These are phyloP conservation scores for Phyllosticta citrichinensis DNA, from an alignment of 2,329 filamentous ascomycete genomes.

Conservation along the genomic window DNA sequence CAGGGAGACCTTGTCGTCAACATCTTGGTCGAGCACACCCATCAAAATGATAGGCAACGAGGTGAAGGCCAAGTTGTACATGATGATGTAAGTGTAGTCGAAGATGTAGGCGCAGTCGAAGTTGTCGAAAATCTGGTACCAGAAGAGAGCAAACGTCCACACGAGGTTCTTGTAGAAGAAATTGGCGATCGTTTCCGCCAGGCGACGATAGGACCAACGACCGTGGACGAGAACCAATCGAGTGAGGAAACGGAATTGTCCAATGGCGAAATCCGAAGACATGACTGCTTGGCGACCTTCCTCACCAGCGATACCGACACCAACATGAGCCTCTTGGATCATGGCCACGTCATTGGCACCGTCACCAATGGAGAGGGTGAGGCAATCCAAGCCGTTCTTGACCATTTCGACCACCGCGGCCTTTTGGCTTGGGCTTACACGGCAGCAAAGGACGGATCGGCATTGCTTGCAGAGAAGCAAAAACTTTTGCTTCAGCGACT, in stretches of 20 bases:
- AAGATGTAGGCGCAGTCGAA: slow-evolving; percentile 96
- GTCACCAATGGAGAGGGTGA: slow-evolving; percentile 88
- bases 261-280: slow-evolving; percentile 93
- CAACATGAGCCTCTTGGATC: slow-evolving; percentile 97
- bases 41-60: slow-evolving; percentile 91
- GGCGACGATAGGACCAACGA: slow-evolving; percentile 88
- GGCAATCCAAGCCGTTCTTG: slow-evolving; percentile 87
- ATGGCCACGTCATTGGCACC: slow-evolving; percentile 95
- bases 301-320: slow-evolving; percentile 87
- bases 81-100: slow-evolving; percentile 93
- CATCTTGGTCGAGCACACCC: slow-evolving; percentile 94
- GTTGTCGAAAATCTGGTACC: slow-evolving; percentile 92
- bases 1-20: slow-evolving; percentile 85
- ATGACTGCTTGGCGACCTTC: slow-evolving; percentile 90
- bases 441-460: slow-evolving; percentile 90
- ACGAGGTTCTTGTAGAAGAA: slow-evolving; percentile 99
- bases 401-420: slow-evolving; percentile 95
- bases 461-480: slow-evolving; percentile 93
- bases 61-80: slow-evolving; percentile 95
- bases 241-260: slow-evolving; percentile 82
- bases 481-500: slow-evolving; percentile 81
- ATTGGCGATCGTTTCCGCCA: slow-evolving; percentile 91
- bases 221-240: slow-evolving; percentile 82
- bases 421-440: slow-evolving; percentile 94
- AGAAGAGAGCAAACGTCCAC: slow-evolving; percentile 94